Base-by-base conservation (phyloP, 345 rosid species). In the Orychophragmus violaceus region DNA sequence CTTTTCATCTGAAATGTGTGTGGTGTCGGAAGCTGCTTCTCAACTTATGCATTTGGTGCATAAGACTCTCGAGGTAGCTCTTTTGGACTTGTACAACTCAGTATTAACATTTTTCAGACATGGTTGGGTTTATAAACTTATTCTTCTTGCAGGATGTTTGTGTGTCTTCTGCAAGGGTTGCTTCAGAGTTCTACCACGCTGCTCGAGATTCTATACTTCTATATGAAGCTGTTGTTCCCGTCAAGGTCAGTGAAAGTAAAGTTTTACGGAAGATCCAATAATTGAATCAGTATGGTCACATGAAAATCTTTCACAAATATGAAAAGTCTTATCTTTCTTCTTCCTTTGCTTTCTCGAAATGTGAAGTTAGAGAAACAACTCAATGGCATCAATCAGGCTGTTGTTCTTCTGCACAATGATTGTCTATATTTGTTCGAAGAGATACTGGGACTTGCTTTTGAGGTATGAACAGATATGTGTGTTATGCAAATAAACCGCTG, bases 351-450 rank as follows among this genome's bases (percentile, higher is more conserved):
- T 35, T 48, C 80, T 83, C 80, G 71, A 36, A 75, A 72, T 77
- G 58, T 88, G 91, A 88, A 94, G 99, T 83, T 90, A 82, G 96
- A 89, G 76, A 88, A 83, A 80, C 89, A 85, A 88, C 95, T 94
- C 64, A 83, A 85, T 79, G 82, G 87, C 66, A 83, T 94, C 84
- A 90, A 87, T 79, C 93, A 85, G 77, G 93, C 79, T 69, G 96
- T 95, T 76, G 86, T 78, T 76, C 89, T 94, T 44, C 79, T 91
- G 83, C 97, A 90, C 84, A 90, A 90, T 59, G 99, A 94, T 79
- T 87, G 93, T 76, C 82, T 88, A 35, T 90, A 84, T 79, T 69
- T 94, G 75, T 89, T 92, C 17, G 89, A 83, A 76, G 99, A 88
- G 80, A 84, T 90, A 69, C 90, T 85, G 51, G 97, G 95, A 71